Conservation (phyloP, 352 stramenopile genomes). For the Thalassiosira livingstoniorum region DNA sequence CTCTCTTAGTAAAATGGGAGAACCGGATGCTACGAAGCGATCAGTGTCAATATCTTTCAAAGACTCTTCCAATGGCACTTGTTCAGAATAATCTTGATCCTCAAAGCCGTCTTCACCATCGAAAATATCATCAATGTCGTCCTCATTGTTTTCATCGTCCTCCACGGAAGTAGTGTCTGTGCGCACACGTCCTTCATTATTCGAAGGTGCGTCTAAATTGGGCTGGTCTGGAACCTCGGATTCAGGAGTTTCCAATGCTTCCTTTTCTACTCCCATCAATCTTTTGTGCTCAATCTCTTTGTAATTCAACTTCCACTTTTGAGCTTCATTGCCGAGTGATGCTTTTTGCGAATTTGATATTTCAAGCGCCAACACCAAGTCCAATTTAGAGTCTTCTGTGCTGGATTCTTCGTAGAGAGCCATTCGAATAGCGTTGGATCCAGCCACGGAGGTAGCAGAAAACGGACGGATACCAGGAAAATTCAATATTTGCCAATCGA, state of each 20-base stretch:
- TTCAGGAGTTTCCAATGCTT: conserved; percentile 1
- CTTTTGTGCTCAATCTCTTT: neutral
- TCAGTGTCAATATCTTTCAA: conserved; percentile 20
- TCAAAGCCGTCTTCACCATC: conserved; percentile 19
- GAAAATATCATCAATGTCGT: conserved; percentile 40
- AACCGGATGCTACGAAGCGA: conserved; percentile 29
- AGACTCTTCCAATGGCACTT: conserved; percentile 13
- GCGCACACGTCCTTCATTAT: neutral
- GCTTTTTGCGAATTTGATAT: conserved; percentile 60
- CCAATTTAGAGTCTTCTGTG: conserved; percentile 21
- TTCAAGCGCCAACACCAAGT: conserved; percentile 65
- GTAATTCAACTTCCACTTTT: conserved; percentile 48
- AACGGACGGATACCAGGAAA: conserved; percentile 82
- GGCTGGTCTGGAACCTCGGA: too few relatives aligned
- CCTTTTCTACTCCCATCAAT: neutral
- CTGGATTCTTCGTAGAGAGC: conserved; percentile 66
- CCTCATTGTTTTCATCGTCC: conserved; percentile 50
- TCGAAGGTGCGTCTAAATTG: too few relatives aligned
- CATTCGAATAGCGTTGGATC: conserved; percentile 71
- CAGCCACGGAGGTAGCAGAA: conserved; percentile 66
- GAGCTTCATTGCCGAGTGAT: conserved; percentile 47
- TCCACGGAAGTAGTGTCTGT: conserved; percentile 45
- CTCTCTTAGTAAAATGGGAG: conserved; percentile 39
- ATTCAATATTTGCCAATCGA: conserved; percentile 80
- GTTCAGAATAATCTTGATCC: conserved; percentile 19